These are phyloP conservation scores for Dryadomyces quercus-mongolicae DNA, from an alignment of 2,329 filamentous ascomycete genomes.

Conservation along the genomic window DNA sequence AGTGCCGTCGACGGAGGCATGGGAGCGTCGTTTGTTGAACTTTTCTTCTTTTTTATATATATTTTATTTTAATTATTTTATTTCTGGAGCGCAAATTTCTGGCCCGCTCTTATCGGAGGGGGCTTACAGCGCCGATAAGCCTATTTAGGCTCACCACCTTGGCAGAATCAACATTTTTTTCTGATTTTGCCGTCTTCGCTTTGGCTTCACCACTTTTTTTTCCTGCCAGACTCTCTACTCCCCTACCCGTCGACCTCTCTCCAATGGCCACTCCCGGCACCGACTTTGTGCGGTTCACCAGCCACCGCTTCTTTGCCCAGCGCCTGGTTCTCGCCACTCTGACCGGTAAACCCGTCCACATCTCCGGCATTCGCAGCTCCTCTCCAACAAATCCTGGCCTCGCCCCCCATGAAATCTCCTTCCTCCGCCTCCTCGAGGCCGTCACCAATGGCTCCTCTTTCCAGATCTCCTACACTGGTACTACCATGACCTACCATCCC, in stretches of 20 bases:
- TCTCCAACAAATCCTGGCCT: constrained; percentile 83
- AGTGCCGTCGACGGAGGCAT: constrained; percentile 9
- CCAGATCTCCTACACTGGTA: constrained; percentile 94
- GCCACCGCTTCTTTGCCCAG: constrained; percentile 70
- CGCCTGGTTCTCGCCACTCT: constrained; percentile 84
- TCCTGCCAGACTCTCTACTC: background rate
- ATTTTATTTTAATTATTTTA: background rate
- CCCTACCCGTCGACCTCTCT: background rate
- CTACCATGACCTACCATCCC: constrained; percentile 81
- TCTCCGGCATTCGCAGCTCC: constrained; percentile 83
- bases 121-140: background rate
- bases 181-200: background rate
- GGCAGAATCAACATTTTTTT: background rate
- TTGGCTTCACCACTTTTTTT: background rate
- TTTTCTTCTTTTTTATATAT: constrained; percentile 3
- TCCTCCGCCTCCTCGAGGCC: constrained; percentile 85
- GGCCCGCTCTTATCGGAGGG: background rate
- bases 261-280: constrained; percentile 5
- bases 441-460: constrained; percentile 92
- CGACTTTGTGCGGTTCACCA: constrained; percentile 51
- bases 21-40: background rate
- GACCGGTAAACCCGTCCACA: constrained; percentile 77
- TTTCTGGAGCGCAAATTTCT: background rate
- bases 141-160: background rate
- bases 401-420: constrained; percentile 84